Base-by-base conservation (phyloP, 768 basidiomycete genomes). In the Termitomyces sp. region DNA sequence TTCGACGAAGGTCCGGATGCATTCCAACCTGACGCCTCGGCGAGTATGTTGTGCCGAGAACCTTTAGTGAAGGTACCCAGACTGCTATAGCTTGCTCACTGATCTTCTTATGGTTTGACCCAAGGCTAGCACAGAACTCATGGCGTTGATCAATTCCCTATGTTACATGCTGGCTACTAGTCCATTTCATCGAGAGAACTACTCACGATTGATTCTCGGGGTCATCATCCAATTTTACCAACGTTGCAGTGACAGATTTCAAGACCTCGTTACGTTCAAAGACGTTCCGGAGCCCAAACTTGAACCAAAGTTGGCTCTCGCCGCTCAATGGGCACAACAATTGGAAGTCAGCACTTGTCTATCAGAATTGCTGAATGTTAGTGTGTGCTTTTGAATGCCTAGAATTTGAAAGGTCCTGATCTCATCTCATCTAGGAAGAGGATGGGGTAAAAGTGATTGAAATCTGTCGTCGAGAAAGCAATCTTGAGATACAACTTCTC, bases 201-300 rank as follows among this genome's bases (percentile, higher is more conserved):
- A 98, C 69, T 87, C 92, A 18, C 84, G 93, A n/a, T 77, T 98
- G 31, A 95, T 98, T 57, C 82, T 98, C 33, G 87, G 90, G 16
- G 89, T 98, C 54, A 89, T 98, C 57, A 93, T 96, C 41, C 94
- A 97, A 70, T 97, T 96, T 68, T 97, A 98, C 65, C 93, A 97
- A 68, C 84, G 90, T 28, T 98, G 94, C 63, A 93, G 91, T 63
- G 88, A 94, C 65, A 81, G 86, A 39, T 97, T 92, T 69, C 88
- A 93, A 60, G 82, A 84, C 66, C 74, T 91, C 34, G 86, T 89
- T 13, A 77, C 83, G 3, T 61, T 70, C 2, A 62, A 66, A 26
- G 64, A 70, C 22, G 65, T 68, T 34, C 62, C 62, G n/a, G 75
- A 72, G 18, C 42, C 65, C 16, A 75, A 72, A 8, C 70, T 70